Evolutionary conservation across 2,329 filamentous ascomycete genomes (phyloP), one percentile per base, ranked within the genome.

Genomic region (Cordyceps militaris): DNA sequence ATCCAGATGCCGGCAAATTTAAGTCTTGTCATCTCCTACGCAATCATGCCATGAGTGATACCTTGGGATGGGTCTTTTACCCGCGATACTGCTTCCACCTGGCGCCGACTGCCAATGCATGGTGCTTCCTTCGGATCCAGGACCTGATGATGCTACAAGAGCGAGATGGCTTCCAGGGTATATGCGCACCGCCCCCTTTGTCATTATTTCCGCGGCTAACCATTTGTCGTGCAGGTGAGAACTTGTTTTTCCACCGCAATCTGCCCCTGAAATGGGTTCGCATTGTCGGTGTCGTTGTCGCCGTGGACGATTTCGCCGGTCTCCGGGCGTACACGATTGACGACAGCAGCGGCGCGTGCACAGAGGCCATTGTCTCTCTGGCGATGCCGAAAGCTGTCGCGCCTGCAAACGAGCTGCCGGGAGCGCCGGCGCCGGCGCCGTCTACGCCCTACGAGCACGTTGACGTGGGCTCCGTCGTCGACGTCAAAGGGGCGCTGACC

Each of bases 181-280:
- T 44, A 40, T 28, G 51, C 51, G n/a, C n/a, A n/a, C 65, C 38
- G 23, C 69, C 55, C 4, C 4, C 13, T 9, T 24, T 0, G 21
- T 23, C 9, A 14, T 34, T 2, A 6, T 30, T 13, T 44, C 11
- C 19, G 11, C 24, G 16, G 8, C 23, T 34, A 3, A 53, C 11
- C 36, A 16, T 6, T n/a, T 13, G 53, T 26, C n/a, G 9, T 36
- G 4, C 56, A 75, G 79, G 61, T 7, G 61, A 64, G 26, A 73
- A 79, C 61, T 74, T 86, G 34, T 86, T 78, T 67, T 91, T 91
- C 70, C 79, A 85, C 72, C 71, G 78, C 51, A 92, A 91, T 69
- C 84, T 92, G 63, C 89, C 89, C 0, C 83, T 93, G 64, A 83
- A 84, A 78, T 92, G 86, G 82, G 81, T 89, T 55, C 84, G 86